Conservation (phyloP, 2,329 filamentous ascomycete genomes). For the Elsinoe fawcettii region DNA sequence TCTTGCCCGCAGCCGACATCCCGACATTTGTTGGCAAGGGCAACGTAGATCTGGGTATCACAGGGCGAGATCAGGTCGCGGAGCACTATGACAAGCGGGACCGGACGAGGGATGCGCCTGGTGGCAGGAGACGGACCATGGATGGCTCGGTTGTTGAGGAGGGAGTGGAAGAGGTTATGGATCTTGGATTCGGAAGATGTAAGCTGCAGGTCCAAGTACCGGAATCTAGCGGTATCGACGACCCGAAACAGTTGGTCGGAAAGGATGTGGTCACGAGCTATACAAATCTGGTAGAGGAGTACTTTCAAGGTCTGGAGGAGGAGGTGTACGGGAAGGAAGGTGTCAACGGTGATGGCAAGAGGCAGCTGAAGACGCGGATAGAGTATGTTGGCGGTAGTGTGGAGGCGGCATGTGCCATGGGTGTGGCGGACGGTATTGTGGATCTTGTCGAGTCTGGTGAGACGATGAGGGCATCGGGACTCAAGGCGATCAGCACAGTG, state of each 20-base stretch:
- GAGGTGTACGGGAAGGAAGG: conserved; percentile 33
- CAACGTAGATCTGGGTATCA: conserved; percentile 88
- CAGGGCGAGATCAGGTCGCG: conserved; percentile 82
- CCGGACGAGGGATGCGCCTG: conserved; percentile 42
- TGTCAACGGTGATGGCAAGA: conserved; percentile 35
- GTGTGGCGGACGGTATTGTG: conserved; percentile 93
- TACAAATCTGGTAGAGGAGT: conserved; percentile 70
- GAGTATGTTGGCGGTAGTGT: conserved; percentile 95
- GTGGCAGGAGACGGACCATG: neutral
- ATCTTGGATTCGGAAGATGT: conserved; percentile 84
- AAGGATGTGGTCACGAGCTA: conserved; percentile 96
- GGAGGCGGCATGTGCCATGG: conserved; percentile 89
- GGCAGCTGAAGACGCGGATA: conserved; percentile 75
- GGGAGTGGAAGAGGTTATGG: conserved; percentile 75
- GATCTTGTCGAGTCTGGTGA: conserved; percentile 99
- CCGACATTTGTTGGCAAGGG: conserved; percentile 96
- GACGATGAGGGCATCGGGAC: conserved; percentile 91
- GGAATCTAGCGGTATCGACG: conserved; percentile 64
- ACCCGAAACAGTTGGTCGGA: conserved; percentile 72
- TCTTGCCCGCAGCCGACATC: conserved; percentile 94
- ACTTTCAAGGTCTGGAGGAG: conserved; percentile 71
- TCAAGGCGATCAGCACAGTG: conserved; percentile 91
- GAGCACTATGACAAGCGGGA: conserved; percentile 57
- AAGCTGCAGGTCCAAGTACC: conserved; percentile 96
- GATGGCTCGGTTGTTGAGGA: conserved; percentile 9